Base-by-base conservation (phyloP, 2,329 filamentous ascomycete genomes). In the Epichloe baconii region DNA sequence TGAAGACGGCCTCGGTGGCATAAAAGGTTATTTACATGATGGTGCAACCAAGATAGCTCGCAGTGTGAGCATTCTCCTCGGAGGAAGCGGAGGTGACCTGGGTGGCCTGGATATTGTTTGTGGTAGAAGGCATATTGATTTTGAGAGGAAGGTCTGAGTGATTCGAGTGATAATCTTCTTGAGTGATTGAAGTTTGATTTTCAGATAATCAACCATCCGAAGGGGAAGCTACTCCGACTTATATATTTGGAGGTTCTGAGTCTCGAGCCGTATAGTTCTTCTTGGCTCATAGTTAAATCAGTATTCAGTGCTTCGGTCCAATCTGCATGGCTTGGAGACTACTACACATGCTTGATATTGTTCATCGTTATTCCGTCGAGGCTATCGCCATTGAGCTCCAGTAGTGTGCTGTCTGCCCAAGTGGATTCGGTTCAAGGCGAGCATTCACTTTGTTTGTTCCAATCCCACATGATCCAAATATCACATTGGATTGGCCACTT, bases 21-120 rank as follows among this genome's bases (percentile, higher is more conserved):
- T 34, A 11, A 31, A 19, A 3, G 5, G 23, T n/a, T 6, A 35
- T 59, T 64, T 66, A 68, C 66, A 68, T 67, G 58, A 68, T 50
- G 34, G 54, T 58, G 56, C 66, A 68, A 50, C 62, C 61, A 7
- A 34, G 4, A 41, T 52, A 51, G 50, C 45, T 17, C 34, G 26
- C 40, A 5, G 43, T 44, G 14, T 19, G 6, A 11, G 31, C 17
- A 8, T 34, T 42, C 17, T 49, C 31, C 5, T 49, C 15, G 5
- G 26, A 10, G 15, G 23, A 64, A 55, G 42, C 57, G 59, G 52
- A 4, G n/a, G 35, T 47, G 44, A n/a, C 17, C 50, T 53, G 53
- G 50, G 56, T 55, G 54, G 54, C 57, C 55, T 55, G 58, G 52
- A 55, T 55, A 49, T 59, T 62, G 49, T 51, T 50, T 35, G 41